Evolutionary conservation across 371 early-diverging fungal genomes (phyloP).

Genomic region (Zychaea mexicana): DNA sequence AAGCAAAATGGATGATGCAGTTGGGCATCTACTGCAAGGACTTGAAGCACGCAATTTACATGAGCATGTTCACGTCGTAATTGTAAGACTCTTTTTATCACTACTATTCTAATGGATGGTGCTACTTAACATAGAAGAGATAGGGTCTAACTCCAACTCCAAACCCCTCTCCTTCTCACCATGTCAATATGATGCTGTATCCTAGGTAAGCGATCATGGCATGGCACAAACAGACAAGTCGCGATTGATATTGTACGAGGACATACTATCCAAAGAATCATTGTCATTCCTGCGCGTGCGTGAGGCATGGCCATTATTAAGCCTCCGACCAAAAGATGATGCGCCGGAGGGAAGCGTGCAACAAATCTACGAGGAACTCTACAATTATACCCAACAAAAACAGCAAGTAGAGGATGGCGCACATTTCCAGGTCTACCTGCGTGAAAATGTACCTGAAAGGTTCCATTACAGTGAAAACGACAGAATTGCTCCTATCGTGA

Average conservation of each 20-base stretch:
- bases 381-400: slow-evolving; percentile 27
- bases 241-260: slow-evolving; percentile 75
- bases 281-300: slow-evolving; percentile 27
- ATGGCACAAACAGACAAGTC: slow-evolving; percentile 72
- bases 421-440: slow-evolving; percentile 65
- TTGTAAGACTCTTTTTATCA: slow-evolving; percentile 54
- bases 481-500: slow-evolving; percentile 77
- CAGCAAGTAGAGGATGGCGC: slow-evolving; percentile 33
- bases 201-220: slow-evolving; percentile 86
- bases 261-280: slow-evolving; percentile 47
- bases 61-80: slow-evolving; percentile 73
- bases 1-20: slow-evolving; percentile 61
- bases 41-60: slow-evolving; percentile 62
- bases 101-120: not conserved
- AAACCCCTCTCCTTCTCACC: not conserved
- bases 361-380: slow-evolving; percentile 30
- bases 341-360: slow-evolving; percentile 29
- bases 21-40: slow-evolving; percentile 63
- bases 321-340: slow-evolving; percentile 46
- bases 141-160: too few relatives aligned
- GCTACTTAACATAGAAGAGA: not conserved
- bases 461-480: slow-evolving; percentile 61
- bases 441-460: slow-evolving; percentile 66
- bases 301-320: slow-evolving; percentile 45
- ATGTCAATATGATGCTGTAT: too few relatives aligned